Conservation (phyloP, 1,284 basidiomycete species). For the Cerioporus squamosus region DNA sequence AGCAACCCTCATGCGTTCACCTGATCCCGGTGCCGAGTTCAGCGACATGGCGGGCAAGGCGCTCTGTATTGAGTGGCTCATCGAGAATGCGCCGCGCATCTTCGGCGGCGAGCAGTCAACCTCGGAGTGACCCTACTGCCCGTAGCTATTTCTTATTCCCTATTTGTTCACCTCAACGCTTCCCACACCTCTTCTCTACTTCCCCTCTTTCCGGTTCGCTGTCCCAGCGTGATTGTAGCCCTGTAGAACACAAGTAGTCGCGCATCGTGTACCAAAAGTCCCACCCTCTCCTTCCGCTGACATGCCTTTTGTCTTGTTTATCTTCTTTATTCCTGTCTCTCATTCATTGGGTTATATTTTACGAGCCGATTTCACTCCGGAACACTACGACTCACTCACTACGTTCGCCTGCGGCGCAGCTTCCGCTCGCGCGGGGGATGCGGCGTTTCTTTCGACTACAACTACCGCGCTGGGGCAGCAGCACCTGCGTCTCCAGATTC, state of each 20-base stretch:
- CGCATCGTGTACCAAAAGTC: constrained; percentile 21
- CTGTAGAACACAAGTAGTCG: constrained; percentile 15
- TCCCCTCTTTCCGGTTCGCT: constrained; percentile 1
- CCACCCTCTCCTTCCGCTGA: not conserved
- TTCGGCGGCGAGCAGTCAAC: constrained; percentile 43
- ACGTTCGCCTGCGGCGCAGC: not conserved
- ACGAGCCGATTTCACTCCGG: constrained; percentile 1
- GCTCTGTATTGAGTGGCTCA: constrained; percentile 88
- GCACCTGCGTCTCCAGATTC: not conserved
- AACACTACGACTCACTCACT: not conserved
- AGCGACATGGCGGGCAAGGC: constrained; percentile 97
- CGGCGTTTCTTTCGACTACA: constrained; percentile 1
- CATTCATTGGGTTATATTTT: constrained; percentile 4
- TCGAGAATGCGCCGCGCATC: constrained; percentile 82
- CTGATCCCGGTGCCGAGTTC: constrained; percentile 88
- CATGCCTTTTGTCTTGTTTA: constrained; percentile 3
- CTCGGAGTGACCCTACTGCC: not conserved
- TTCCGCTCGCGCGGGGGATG: not conserved
- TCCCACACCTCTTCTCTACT: not conserved
- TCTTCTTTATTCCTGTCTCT: not conserved
- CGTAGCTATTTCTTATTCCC: constrained; percentile 10
- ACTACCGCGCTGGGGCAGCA: not conserved
- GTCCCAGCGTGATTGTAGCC: constrained; percentile 21
- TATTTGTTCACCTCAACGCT: constrained; percentile 4
- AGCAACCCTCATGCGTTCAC: constrained; percentile 95